Conservation (phyloP, 2,329 filamentous ascomycete genomes). For the Fusarium staphyleae region DNA sequence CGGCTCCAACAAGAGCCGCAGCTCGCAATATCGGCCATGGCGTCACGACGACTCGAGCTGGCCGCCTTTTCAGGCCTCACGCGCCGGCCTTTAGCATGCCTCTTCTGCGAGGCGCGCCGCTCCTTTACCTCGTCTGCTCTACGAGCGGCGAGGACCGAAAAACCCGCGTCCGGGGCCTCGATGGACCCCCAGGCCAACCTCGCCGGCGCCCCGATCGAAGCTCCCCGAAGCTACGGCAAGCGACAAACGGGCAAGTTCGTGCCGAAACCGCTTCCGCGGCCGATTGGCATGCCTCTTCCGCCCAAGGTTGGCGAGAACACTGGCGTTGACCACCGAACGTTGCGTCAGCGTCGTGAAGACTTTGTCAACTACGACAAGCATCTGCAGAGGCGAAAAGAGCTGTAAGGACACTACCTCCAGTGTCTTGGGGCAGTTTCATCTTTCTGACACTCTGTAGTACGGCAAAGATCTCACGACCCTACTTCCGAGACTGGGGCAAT, state of each 20-base stretch:
- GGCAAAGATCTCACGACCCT: constrained; percentile 80
- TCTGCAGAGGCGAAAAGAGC: constrained; percentile 73
- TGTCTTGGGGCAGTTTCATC: neutral
- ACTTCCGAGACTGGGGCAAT: constrained; percentile 95
- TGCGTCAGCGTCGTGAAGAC: constrained; percentile 75
- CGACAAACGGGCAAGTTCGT: constrained; percentile 60
- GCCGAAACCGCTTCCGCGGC: constrained; percentile 68
- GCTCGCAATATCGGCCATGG: constrained; percentile 36
- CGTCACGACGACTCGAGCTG: constrained; percentile 45
- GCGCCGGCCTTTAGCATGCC: constrained; percentile 51
- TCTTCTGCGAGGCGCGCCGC: constrained; percentile 60
- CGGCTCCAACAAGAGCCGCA: constrained; percentile 20
- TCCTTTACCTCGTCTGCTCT: constrained; percentile 55
- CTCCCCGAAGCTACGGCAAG: constrained; percentile 67
- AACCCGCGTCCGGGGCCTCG: constrained; percentile 47
- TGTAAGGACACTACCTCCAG: constrained; percentile 59
- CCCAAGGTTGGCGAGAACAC: constrained; percentile 83
- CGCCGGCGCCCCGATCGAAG: constrained; percentile 59
- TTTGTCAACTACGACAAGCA: constrained; percentile 89
- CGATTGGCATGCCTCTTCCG: constrained; percentile 81
- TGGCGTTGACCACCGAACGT: constrained; percentile 72
- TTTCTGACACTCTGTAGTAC: constrained; percentile 57
- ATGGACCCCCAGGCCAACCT: constrained; percentile 50
- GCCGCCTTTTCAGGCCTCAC: constrained; percentile 40
- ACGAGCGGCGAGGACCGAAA: constrained; percentile 42